Conservation (phyloP, 2,329 filamentous ascomycete species). For the Fusarium sp. region DNA sequence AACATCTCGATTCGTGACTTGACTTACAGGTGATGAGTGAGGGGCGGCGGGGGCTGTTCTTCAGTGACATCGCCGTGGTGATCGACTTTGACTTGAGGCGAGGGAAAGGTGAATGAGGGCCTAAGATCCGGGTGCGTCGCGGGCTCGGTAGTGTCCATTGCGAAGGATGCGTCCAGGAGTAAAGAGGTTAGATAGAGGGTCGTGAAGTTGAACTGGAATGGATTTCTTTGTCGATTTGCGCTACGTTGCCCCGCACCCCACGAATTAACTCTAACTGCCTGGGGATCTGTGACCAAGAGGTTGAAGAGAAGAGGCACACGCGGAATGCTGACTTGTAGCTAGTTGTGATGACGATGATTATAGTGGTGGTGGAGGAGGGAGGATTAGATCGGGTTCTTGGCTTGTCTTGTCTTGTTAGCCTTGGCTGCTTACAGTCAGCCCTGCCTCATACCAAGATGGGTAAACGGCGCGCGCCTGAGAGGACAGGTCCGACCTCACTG, state of each 20-base stretch:
- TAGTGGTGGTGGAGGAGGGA: too few species aligned
- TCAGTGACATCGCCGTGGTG: conserved; percentile 42
- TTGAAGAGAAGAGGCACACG: neutral
- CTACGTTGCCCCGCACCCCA: conserved; percentile 39
- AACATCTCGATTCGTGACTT: neutral
- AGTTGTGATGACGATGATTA: too few species aligned
- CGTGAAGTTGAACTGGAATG: neutral
- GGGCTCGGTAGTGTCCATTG: conserved; percentile 38
- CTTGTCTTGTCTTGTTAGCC: neutral
- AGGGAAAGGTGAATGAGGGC: conserved; percentile 41
- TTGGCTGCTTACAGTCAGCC: neutral
- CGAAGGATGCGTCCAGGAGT: conserved; percentile 2
- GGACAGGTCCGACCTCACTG: neutral
- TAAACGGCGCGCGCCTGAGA: too few species aligned
- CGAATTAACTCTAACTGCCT: conserved; percentile 4
- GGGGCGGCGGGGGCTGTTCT: conserved; percentile 44
- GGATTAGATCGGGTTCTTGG: too few species aligned
- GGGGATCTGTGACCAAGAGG: neutral
- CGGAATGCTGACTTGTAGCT: too few species aligned
- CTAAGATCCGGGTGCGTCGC: conserved; percentile 31
- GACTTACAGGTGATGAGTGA: conserved; percentile 56
- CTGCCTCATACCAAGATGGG: neutral
- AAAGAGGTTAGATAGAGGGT: neutral
- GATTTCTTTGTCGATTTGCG: neutral
- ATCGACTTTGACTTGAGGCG: conserved; percentile 46